Percentiles rank a stretch among this genome's conserved stretches.
Evolutionary conservation across 2,329 filamentous ascomycete genomes (phyloP).

Genomic region (Lasiodiplodia citricola): DNA sequence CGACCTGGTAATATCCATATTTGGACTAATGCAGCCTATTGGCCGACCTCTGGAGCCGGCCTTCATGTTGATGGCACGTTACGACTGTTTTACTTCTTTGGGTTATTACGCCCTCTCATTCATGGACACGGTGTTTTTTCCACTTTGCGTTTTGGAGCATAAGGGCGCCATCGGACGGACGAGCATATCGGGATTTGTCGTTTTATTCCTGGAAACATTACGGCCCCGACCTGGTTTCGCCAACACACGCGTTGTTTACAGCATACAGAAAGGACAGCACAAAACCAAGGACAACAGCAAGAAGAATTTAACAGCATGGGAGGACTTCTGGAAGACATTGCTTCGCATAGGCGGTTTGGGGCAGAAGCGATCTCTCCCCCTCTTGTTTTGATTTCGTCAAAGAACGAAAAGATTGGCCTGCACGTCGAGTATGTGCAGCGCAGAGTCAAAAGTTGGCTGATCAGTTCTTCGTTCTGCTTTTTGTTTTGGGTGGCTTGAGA

Average conservation of each 20-base stretch:
- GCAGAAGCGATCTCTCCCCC: slow-evolving; percentile 23
- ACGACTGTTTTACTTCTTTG: slow-evolving; percentile 24
- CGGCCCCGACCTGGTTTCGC: neutral
- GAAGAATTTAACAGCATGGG: slow-evolving; percentile 21
- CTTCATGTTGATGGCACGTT: slow-evolving; percentile 26
- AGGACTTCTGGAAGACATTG: slow-evolving; percentile 24
- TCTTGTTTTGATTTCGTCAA: slow-evolving; percentile 21
- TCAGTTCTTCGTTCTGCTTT: slow-evolving; percentile 19
- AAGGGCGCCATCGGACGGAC: slow-evolving; percentile 14
- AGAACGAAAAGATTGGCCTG: slow-evolving; percentile 14
- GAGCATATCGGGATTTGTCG: slow-evolving; percentile 19
- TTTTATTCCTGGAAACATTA: slow-evolving; percentile 6
- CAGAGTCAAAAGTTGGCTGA: slow-evolving; percentile 18
- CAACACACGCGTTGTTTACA: slow-evolving; percentile 5
- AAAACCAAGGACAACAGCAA: slow-evolving; percentile 22
- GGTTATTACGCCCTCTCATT: neutral
- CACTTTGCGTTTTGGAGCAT: slow-evolving; percentile 25
- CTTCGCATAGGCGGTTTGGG: slow-evolving; percentile 21
- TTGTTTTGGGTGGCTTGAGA: slow-evolving; percentile 22
- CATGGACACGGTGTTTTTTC: slow-evolving; percentile 20
- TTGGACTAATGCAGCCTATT: slow-evolving; percentile 18
- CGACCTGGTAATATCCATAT: slow-evolving; percentile 17
- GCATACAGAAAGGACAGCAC: slow-evolving; percentile 23
- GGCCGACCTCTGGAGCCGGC: slow-evolving; percentile 25
- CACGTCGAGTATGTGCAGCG: neutral